These are phyloP conservation scores for Amyloporia xantha DNA, from an alignment of 768 basidiomycete genomes.

Conservation along the genomic window DNA sequence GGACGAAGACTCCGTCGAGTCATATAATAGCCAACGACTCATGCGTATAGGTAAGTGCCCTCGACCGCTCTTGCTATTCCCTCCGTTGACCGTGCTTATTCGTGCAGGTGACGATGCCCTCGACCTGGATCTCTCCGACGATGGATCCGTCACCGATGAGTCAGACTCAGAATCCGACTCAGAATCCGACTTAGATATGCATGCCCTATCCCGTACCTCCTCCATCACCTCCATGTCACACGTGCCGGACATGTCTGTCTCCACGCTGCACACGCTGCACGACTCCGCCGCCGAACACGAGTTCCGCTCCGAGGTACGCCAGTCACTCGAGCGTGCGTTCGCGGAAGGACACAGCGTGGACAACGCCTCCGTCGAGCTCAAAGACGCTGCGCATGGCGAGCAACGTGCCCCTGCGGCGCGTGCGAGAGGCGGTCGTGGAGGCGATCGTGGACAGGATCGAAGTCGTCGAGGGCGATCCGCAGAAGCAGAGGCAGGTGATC, in stretches of 20 bases:
- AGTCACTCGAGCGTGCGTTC: conserved; percentile 88
- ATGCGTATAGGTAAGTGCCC: conserved; percentile 63
- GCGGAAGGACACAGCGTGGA: conserved; percentile 87
- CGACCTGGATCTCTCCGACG: conserved; percentile 58
- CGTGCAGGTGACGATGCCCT: conserved; percentile 51
- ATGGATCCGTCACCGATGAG: conserved; percentile 46
- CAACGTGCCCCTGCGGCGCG: conserved; percentile 82
- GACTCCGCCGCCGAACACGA: conserved; percentile 48
- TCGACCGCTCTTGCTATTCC: background rate
- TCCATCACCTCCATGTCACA: conserved; percentile 41
- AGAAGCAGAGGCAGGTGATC: conserved; percentile 60
- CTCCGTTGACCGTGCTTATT: background rate
- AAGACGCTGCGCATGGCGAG: conserved; percentile 96
- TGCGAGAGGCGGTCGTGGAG: conserved; percentile 84
- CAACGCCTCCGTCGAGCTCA: conserved; percentile 85
- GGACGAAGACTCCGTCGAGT: conserved; percentile 58
- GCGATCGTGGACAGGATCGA: conserved; percentile 71
- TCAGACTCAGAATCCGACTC: conserved; percentile 36
- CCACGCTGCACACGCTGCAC: conserved; percentile 36
- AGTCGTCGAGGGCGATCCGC: conserved; percentile 49
- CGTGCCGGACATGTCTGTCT: conserved; percentile 33
- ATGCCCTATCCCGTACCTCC: conserved; percentile 33
- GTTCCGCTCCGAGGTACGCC: conserved; percentile 70
- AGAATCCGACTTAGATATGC: conserved; percentile 28
- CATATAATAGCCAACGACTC: conserved; percentile 57